Evolutionary conservation across 768 basidiomycete genomes (phyloP), one percentile per base, ranked within the genome.

Genomic region (Hortiboletus campestris): DNA sequence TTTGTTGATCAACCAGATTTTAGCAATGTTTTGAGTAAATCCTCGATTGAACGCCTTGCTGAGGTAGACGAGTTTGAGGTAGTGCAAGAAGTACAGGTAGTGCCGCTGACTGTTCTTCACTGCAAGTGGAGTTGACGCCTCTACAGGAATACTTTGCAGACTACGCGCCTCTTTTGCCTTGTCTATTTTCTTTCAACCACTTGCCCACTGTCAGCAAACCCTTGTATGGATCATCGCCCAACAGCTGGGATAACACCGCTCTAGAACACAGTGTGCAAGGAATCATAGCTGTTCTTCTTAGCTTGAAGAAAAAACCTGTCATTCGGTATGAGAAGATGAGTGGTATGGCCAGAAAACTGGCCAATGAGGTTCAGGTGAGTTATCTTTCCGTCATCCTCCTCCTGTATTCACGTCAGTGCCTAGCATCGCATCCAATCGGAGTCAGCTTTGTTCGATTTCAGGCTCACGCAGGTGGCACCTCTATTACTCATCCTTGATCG

Each of bases 61-160:
- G 88, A 92, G 63, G 91, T 88, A 19, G 97, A 99, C 69, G 93
- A 97, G 71, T 92, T 91, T 60, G 97, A 99, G 72, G 89, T 98
- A 17, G 96, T 99, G 14, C 84, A 86, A 51, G 97, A 99, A 75
- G 91, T 99, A 2, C 97, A 99, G 84, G 95, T 95, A 65, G 56
- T 80, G 60, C 8, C 31, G 45, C 12, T 35, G 36, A 46, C 49
- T 41, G 31, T 38, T 55, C 45, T 36, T 51, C 38, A 42, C n/a
- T 34, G 17, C n/a, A 14, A 39, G 4, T 38, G 6, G 45, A 31
- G 8, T 42, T 60, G 42, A 59, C 52, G 12, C 34, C 9, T 43
- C 55, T 41, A 56, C 76, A 93, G 94, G 97, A 99, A 82, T 93
- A 93, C 76, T 99, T 98, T 71, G 94, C 94, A 61, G 97, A 99